These are phyloP conservation scores for Phytophthora sp. DNA, from an alignment of 352 stramenopile species.

Conservation along the genomic window DNA sequence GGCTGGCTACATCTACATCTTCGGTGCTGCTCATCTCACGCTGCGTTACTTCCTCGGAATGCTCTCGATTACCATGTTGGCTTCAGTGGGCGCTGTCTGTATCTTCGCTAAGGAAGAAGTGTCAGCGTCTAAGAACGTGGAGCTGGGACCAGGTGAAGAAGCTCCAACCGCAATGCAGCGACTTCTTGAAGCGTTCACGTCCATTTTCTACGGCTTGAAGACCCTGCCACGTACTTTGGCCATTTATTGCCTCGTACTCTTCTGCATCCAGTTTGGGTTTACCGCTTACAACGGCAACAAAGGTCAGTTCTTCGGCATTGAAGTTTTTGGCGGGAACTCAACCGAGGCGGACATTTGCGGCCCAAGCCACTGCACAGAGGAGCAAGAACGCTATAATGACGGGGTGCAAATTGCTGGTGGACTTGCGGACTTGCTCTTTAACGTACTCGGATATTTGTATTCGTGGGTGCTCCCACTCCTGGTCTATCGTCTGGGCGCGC, in stretches of 20 bases:
- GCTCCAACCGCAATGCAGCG: constrained; percentile 29
- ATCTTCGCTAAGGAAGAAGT: constrained; percentile 58
- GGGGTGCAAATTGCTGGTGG: constrained; percentile 60
- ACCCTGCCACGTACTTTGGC: constrained; percentile 44
- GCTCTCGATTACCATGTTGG: constrained; percentile 70
- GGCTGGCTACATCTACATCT: constrained; percentile 74
- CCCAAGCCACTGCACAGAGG: constrained; percentile 30
- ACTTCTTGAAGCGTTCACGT: constrained; percentile 47
- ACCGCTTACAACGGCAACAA: constrained; percentile 74
- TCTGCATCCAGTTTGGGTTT: constrained; percentile 62
- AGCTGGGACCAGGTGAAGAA: constrained; percentile 21
- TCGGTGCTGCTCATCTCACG: constrained; percentile 69
- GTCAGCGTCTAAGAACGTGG: constrained; percentile 32
- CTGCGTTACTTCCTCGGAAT: constrained; percentile 74
- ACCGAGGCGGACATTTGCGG: constrained; percentile 52
- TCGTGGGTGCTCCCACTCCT: constrained; percentile 58
- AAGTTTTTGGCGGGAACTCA: constrained; percentile 58
- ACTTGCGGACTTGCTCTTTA: constrained; percentile 58
- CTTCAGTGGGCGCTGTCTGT: constrained; percentile 59
- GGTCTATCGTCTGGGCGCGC: constrained; percentile 46
- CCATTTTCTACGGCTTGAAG: constrained; percentile 53
- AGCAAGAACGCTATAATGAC: constrained; percentile 56
- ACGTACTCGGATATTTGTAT: constrained; percentile 56
- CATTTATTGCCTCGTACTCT: constrained; percentile 62
- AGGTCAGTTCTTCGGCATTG: constrained; percentile 66